Evolutionary conservation across 805 yeast species (phyloP), one percentile per base, ranked within the genome.

Genomic region (Brettanomyces bruxellensis): DNA sequence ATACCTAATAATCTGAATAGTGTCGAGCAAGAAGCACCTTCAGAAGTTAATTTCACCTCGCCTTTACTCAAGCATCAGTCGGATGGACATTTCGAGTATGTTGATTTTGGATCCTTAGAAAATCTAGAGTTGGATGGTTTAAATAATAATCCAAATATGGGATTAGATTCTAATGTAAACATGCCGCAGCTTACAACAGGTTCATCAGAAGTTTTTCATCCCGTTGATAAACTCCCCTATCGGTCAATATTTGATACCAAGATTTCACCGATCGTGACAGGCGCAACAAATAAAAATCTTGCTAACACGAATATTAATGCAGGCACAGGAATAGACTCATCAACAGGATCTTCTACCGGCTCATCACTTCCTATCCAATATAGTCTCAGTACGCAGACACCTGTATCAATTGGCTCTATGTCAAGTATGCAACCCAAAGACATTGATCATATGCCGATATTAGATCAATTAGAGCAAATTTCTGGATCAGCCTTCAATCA

Each of bases 21-120:
- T 11, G 25, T 48, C 9, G 54, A 50, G 25, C 51, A 59, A 4
- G 76, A 72, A 36, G 76, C 75, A 0, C 89, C 90, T 1, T 74
- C 73, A 40, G 88, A 84, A 55, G 89, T 84, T 25, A 86, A 82
- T 2, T 86, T 85, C 58, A 78, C 95, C 1, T 84, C 95, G 1
- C 96, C 95, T 3, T 95, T 87, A 60, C 22, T 61, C 34, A 51
- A 45, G 24, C 62, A 56, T 46, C 47, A 51, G 30, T 53, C 56
- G 28, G 61, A 56, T 38, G 58, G 64, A 8, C 66, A 64, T 46
- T 55, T 65, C 32, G 52, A 59, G 22, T 63, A 66, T 40, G 52
- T 68, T 43, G 65, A 64, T 51, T 56, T 67, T 43, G 65, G 62
- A 48, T 49, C 51, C 18, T 45, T 61, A 41, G 58, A 56, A 13